A percentile compares a stretch with the other conserved stretches of the same genome.
phyloP scores from a whole-genome alignment of 331 rosid species.

The Erythrophleum ivorense region DNA sequence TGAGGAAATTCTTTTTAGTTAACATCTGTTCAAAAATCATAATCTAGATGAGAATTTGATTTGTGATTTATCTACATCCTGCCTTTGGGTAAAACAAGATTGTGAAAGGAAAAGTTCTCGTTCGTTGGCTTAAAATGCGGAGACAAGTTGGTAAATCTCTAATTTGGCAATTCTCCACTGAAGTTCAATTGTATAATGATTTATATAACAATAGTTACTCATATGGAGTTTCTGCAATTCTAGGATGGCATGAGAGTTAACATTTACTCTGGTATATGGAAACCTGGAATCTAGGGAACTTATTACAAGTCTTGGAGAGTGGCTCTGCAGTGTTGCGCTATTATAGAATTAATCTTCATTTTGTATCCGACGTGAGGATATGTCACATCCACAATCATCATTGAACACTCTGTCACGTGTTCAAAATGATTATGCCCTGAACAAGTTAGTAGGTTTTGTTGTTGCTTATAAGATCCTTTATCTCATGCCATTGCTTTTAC shows the following conservation, averaged over 20 bases:
- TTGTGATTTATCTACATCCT: not conserved
- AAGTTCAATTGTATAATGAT: not conserved
- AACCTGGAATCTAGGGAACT: too few relatives aligned
- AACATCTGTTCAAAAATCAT: not conserved
- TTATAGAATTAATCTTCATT: not conserved
- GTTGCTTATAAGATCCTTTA: not conserved
- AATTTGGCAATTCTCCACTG: not conserved
- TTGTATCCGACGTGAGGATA: not conserved
- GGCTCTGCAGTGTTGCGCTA: not conserved
- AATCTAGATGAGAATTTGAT: not conserved
- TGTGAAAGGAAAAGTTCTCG: not conserved
- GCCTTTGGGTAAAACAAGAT: not conserved
- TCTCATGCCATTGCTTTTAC: too few relatives aligned
- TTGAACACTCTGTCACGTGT: not conserved
- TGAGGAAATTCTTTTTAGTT: not conserved
- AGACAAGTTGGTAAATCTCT: not conserved
- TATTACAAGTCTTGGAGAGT: too few relatives aligned
- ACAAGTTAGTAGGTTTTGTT: not conserved
- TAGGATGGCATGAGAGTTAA: too few relatives aligned
- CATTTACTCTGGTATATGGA: too few relatives aligned
- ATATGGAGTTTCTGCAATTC: too few relatives aligned
- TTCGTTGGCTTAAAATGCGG: not conserved
- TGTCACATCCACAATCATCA: not conserved
- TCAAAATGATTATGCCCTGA: constrained; percentile 12
- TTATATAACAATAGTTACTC: not conserved